Evolutionary conservation across 2,329 filamentous ascomycete species (phyloP), one percentile per base, ranked within the genome.

Genomic region (Juglanconis oblonga): DNA sequence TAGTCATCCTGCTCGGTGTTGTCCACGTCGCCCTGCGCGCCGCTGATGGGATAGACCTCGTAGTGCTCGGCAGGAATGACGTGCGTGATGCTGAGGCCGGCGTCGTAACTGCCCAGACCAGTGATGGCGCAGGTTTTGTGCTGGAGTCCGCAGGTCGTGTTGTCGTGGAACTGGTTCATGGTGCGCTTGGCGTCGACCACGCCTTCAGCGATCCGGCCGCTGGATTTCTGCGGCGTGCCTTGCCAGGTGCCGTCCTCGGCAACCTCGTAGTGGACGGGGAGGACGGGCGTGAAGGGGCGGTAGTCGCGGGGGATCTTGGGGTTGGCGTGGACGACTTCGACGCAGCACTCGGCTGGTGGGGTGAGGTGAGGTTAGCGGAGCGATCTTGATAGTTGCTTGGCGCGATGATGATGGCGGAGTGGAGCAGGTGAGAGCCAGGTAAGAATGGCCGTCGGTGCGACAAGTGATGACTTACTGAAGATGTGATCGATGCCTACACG

Each of bases 161-260:
- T 11, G 9, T 24, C 29, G 32, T 57, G 29, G 36, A 51, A 51
- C 24, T 24, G 14, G 45, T 57, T 44, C 9, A 57, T 51, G 7
- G 47, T 49, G 5, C 36, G n/a, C 32, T 42, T n/a, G 29, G 47
- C 36, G 35, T 40, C 29, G 29, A 17, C 35, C 92, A 97, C 97
- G 63, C 91, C 91, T 10, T 89, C 92, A 5, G 87, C 90, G 65
- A 96, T 84, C 36, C 85, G 82, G 53, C 92, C 92, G 64, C 87
- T 95, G 75, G 92, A 91, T 17, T 88, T 91, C 5, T 85, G 81
- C 17, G 92, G 81, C 24, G 81, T 82, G 8, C 29, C 45, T 13
- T 13, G 7, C 45, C 45, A 40, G 5, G 14, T 11, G 36, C 54
- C 45, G 17, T 56, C 40, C 10, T 24, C 8, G n/a, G 14, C 13